Conservation (phyloP, 2,329 filamentous ascomycete genomes). For the Alternaria hordeiaustralica region DNA sequence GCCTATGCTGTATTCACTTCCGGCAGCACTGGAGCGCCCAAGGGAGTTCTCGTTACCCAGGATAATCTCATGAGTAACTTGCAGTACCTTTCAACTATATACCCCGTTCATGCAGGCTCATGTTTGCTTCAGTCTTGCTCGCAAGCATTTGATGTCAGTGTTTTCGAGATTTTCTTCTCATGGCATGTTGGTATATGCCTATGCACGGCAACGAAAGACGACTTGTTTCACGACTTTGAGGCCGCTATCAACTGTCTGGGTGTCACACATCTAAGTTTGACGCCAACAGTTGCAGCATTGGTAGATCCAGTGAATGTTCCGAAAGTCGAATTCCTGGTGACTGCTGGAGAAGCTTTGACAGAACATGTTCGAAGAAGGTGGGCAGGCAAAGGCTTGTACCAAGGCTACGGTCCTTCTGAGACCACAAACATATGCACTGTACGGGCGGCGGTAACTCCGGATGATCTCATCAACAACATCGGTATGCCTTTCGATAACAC, state of each 20-base stretch:
- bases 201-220: slow-evolving; percentile 76
- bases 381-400: slow-evolving; percentile 71
- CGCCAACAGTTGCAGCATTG: slow-evolving; percentile 82
- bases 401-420: slow-evolving; percentile 83
- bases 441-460: slow-evolving; percentile 62
- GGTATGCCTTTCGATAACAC: slow-evolving; percentile 77
- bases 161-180: slow-evolving; percentile 89
- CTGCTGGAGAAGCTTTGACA: slow-evolving; percentile 81
- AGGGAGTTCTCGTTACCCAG: slow-evolving; percentile 79
- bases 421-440: slow-evolving; percentile 88
- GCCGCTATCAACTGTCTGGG: slow-evolving; percentile 65
- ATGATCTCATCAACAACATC: slow-evolving; percentile 75
- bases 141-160: slow-evolving; percentile 84
- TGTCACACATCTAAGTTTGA: slow-evolving; percentile 83
- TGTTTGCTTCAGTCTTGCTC: slow-evolving; percentile 83
- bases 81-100: slow-evolving; percentile 68
- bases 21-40: slow-evolving; percentile 80
- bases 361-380: slow-evolving; percentile 73
- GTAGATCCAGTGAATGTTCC: slow-evolving; percentile 73
- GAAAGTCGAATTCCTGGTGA: slow-evolving; percentile 75
- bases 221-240: slow-evolving; percentile 76
- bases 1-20: slow-evolving; percentile 85
- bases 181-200: slow-evolving; percentile 81
- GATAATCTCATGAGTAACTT: slow-evolving; percentile 79
- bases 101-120: slow-evolving; percentile 62